Percentiles rank a stretch among this genome's conserved stretches.
Evolutionary conservation across 148 eudicot genomes (phyloP).

Genomic region (Beta vulgaris): DNA sequence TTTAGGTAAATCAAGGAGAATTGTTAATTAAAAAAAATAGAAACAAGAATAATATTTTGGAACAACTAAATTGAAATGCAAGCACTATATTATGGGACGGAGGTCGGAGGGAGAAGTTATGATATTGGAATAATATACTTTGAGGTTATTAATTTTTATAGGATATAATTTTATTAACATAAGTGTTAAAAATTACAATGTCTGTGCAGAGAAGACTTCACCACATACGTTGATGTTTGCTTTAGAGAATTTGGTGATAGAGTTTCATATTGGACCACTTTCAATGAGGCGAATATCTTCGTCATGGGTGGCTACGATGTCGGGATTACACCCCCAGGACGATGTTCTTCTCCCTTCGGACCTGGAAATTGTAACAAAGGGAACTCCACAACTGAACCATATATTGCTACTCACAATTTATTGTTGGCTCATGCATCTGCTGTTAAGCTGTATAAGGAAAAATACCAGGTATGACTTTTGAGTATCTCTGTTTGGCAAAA

Average conservation of each 20-base stretch:
- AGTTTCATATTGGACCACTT: slow-evolving; percentile 59
- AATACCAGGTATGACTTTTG: too few species aligned
- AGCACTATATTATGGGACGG: too few species aligned
- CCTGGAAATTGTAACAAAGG: slow-evolving; percentile 36
- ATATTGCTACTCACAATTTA: slow-evolving; percentile 47
- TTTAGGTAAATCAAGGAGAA: too few species aligned
- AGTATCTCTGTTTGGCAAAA: too few species aligned
- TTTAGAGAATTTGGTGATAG: slow-evolving; percentile 68
- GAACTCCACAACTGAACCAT: slow-evolving; percentile 54
- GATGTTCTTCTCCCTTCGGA: slow-evolving; percentile 41
- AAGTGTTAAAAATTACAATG: too few species aligned
- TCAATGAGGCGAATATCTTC: slow-evolving; percentile 53
- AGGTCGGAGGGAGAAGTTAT: too few species aligned
- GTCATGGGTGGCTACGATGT: slow-evolving; percentile 37
- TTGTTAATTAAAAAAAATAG: too few species aligned
- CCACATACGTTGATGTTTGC: slow-evolving; percentile 60
- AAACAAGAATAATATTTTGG: too few species aligned
- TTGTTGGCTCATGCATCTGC: slow-evolving; percentile 61
- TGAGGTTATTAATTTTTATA: too few species aligned
- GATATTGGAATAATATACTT: too few species aligned
- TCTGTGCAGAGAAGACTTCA: slow-evolving; percentile 55
- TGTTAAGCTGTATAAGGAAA: slow-evolving; percentile 39
- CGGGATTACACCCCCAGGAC: slow-evolving; percentile 41
- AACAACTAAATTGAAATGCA: too few species aligned
- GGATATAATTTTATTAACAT: too few species aligned